A percentile compares a stretch with the other conserved stretches of the same genome.
Evolutionary conservation across 2,329 filamentous ascomycete species (phyloP).

Genomic region (Scolecobasidium constrictum): DNA sequence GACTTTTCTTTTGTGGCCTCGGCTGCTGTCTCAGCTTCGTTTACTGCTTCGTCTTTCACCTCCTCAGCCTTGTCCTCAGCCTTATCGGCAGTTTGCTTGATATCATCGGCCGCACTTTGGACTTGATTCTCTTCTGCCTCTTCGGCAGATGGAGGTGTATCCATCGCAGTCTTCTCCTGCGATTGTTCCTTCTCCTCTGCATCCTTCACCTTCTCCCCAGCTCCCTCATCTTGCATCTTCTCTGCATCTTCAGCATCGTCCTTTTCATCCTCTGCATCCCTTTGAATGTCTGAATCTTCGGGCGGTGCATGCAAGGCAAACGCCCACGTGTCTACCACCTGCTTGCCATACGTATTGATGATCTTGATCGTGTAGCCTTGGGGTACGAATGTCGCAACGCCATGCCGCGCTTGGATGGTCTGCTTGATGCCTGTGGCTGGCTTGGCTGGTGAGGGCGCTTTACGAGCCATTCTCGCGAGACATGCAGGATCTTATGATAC

Average conservation of each 20-base stretch:
- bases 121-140: conserved; percentile 14
- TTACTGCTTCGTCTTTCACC: conserved; percentile 8
- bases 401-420: conserved; percentile 37
- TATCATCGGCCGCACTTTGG: background rate
- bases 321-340: conserved; percentile 39
- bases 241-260: conserved; percentile 12
- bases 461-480: background rate
- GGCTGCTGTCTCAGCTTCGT: conserved; percentile 8
- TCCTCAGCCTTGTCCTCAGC: conserved; percentile 7
- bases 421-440: conserved; percentile 22
- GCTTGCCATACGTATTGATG: conserved; percentile 39
- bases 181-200: conserved; percentile 12
- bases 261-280: conserved; percentile 11
- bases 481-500: no score
- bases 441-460: background rate
- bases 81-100: conserved; percentile 1
- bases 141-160: no score
- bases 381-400: conserved; percentile 39
- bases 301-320: conserved; percentile 36
- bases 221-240: conserved; percentile 7
- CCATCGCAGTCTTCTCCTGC: conserved; percentile 18
- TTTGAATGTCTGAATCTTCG: conserved; percentile 11
- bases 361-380: conserved; percentile 38
- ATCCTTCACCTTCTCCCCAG: conserved; percentile 12
- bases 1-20: background rate